A percentile compares a stretch with the other conserved stretches of the same genome.
These are phyloP conservation scores for Lipomyces starkeyi DNA, from an alignment of 805 yeast species.

Conservation along the genomic window DNA sequence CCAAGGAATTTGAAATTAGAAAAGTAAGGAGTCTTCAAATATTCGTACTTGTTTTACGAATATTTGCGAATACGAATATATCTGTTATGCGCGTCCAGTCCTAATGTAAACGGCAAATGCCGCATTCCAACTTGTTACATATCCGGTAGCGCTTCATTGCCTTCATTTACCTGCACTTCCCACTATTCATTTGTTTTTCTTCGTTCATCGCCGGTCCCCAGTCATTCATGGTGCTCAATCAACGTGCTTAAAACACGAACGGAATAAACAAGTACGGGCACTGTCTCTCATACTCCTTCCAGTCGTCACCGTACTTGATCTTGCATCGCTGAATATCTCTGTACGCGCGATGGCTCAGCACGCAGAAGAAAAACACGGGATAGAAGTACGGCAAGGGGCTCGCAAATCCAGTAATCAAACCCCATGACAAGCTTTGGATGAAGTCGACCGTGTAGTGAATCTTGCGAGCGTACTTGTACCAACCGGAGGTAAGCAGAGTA, in stretches of 20 bases:
- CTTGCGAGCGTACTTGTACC: conserved; percentile 93
- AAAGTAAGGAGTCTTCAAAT: too few relatives aligned
- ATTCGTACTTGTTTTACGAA: too few relatives aligned
- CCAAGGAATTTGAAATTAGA: too few relatives aligned
- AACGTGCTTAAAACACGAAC: conserved; percentile 22
- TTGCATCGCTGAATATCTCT: conserved; percentile 88
- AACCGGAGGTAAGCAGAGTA: conserved; percentile 85
- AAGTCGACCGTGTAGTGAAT: conserved; percentile 95
- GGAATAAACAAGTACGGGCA: conserved; percentile 96
- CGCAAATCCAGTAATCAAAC: conserved; percentile 81
- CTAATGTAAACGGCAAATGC: too few relatives aligned
- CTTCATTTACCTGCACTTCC: too few relatives aligned
- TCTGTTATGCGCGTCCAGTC: too few relatives aligned
- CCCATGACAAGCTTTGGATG: conserved; percentile 89
- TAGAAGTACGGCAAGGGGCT: conserved; percentile 96
- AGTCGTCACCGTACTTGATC: conserved; percentile 90
- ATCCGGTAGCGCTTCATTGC: too few relatives aligned
- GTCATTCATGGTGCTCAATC: background rate
- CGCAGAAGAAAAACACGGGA: conserved; percentile 88
- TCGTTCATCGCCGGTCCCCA: background rate
- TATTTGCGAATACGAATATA: too few relatives aligned
- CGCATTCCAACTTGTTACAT: too few relatives aligned
- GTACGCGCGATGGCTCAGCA: conserved; percentile 83
- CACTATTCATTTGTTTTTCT: too few relatives aligned
- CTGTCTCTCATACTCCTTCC: conserved; percentile 82